A percentile compares a stretch with the other conserved stretches of the same genome.
These are phyloP conservation scores for Fraxinus americana DNA, from an alignment of 257 asterid genomes.

Conservation along the genomic window DNA sequence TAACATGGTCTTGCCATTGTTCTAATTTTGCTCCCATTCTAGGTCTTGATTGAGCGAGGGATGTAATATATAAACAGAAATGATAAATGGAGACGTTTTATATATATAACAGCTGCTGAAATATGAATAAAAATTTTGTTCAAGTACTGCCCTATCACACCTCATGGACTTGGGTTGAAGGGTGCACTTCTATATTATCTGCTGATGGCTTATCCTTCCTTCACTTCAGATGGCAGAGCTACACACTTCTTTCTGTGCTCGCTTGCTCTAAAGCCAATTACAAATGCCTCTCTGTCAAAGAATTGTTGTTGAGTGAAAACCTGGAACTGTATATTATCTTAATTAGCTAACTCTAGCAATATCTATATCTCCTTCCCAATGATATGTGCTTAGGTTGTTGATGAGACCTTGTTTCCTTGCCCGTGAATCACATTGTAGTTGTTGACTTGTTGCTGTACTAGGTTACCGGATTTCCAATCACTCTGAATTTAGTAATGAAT, in stretches of 20 bases:
- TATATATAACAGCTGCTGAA: not conserved
- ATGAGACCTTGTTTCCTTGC: not conserved
- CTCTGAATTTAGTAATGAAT: not conserved
- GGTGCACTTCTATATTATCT: not conserved
- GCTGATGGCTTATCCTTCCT: not conserved
- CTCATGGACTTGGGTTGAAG: not conserved
- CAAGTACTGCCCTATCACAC: not conserved
- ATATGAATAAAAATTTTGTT: not conserved
- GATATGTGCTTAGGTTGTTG: not conserved
- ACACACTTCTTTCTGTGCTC: not conserved
- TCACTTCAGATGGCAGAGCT: not conserved
- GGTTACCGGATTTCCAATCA: no score
- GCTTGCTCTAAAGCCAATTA: not conserved
- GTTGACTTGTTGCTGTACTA: not conserved
- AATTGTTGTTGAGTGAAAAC: not conserved
- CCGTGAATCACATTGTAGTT: not conserved
- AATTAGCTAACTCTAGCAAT: not conserved
- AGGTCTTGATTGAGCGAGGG: not conserved
- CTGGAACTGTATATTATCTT: not conserved
- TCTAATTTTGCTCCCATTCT: not conserved
- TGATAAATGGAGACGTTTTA: not conserved
- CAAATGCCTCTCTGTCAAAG: not conserved
- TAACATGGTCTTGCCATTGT: not conserved
- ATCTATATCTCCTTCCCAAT: not conserved
- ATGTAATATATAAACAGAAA: not conserved